Base-by-base conservation (phyloP, 2,329 filamentous ascomycete genomes). In the Fusarium avenaceum region DNA sequence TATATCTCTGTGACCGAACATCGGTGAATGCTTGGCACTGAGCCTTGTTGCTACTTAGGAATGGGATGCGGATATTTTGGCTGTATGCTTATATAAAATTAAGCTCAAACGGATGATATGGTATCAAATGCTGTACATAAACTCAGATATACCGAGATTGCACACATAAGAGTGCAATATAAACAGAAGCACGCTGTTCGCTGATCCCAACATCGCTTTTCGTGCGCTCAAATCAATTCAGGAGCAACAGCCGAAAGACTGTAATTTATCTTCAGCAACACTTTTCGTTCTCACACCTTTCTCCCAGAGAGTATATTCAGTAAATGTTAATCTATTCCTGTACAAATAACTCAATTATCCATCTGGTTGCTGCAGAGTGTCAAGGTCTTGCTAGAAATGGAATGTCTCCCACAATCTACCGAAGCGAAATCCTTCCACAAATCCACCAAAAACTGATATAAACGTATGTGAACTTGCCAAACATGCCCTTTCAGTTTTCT, bases 401-500 rank as follows among this genome's bases (percentile, higher is more conserved):
- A 17, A 14, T 26, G 7, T 19, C 17, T 8, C 33, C 13, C 14
- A 26, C 4, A 22, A n/a, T 2, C 14, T 30, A 20, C 13, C 7
- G 15, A 26, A 6, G 15, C 8, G 10, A 24, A 48, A 48, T 38
- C 24, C 15, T 3, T 19, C 11, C 6, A 44, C 17, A 2, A 38
- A 24, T 17, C 20, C 48, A n/a, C 38, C 11, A 39, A 13, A 2
- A 28, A 2, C 11, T 11, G 3, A 4, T 19, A 7, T 3, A 1
- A 7, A 11, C 2, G 15, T 11, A 7, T 30, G 7, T 28, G 39
- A 48, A 19, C n/a, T 4, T 9, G 5, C 7, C 0, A 6, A 7
- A 0, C 4, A 4, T 5, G 10, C 3, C 17, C 2, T 1, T 33
- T 2, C 0, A 2, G 8, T 7, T 8, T 4, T 9, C 0, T 15